Base-by-base conservation (phyloP, 2,329 filamentous ascomycete species). In the Alternaria sp. region DNA sequence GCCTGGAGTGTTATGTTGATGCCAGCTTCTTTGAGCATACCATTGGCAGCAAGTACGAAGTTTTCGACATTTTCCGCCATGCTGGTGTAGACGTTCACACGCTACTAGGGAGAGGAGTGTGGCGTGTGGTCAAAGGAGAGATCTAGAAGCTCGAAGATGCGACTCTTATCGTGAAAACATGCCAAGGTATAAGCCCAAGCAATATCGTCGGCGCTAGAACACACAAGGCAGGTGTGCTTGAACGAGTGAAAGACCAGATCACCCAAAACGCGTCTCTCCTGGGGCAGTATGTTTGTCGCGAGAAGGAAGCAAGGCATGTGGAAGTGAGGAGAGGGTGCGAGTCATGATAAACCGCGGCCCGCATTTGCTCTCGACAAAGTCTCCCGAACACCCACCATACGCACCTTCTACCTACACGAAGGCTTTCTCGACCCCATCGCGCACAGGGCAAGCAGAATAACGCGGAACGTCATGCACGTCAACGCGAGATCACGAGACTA, bases 261-360 rank as follows among this genome's bases (percentile, higher is more conserved):
- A 12, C 11, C 11, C 36, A 10, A 30, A 26, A 9, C 11, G 30
- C 30, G 32, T 23, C 19, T 49, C 55, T 26, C n/a, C 44, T 57
- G 25, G 25, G 32, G 21, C 44, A 21, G 9, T 10, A 43, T 40
- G 23, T 19, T 36, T 36, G 17, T 49, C 8, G n/a, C 15, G 26
- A 28, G 47, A 28, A 32, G 49, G 36, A 21, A 15, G 50, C 56
- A 7, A 25, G 49, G 28, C 32, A 21, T 36, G 40, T n/a, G 28
- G 70, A 62, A 51, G 65, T 60, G 62, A 58, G 63, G 59, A 30
- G 43, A 62, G 53, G 55, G 52, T 55, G 58, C 67, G 72, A 74
- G 73, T 75, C 73, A 76, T 71, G 62, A 76, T 71, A 61, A 49
- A 44, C 23, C 26, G 55, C 40, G n/a, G 62, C 54, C 69, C 59